Percentiles rank a stretch among this genome's conserved stretches.
phyloP scores from a whole-genome alignment of 2,329 filamentous ascomycete genomes.

The Harringtonia lauricola region DNA sequence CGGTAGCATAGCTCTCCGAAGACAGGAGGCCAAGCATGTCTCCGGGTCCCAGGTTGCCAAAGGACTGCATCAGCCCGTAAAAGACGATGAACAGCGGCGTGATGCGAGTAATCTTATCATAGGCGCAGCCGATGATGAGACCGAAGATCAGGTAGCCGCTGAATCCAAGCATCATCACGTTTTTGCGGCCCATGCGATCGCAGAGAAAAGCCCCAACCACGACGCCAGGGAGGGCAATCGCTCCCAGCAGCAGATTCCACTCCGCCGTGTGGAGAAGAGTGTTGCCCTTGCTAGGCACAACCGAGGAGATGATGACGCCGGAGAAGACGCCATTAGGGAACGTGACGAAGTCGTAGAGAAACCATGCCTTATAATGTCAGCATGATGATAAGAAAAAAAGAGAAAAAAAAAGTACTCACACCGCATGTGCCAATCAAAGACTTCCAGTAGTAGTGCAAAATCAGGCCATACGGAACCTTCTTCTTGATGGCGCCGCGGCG shows the following conservation, averaged over 20 bases:
- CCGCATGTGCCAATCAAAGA: slow-evolving; percentile 36
- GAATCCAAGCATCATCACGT: slow-evolving; percentile 15
- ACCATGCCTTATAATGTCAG: slow-evolving; percentile 28
- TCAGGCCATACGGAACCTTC: background rate
- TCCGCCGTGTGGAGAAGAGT: slow-evolving; percentile 14
- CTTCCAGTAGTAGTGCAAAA: slow-evolving; percentile 28
- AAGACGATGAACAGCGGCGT: slow-evolving; percentile 39
- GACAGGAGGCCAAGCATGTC: slow-evolving; percentile 36
- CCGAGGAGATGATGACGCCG: slow-evolving; percentile 33
- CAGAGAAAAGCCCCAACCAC: slow-evolving; percentile 8
- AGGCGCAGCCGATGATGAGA: slow-evolving; percentile 15
- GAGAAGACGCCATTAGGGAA: slow-evolving; percentile 46
- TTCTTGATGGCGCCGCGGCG: slow-evolving; percentile 12
- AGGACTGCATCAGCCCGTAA: slow-evolving; percentile 38
- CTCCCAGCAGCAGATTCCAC: slow-evolving; percentile 17
- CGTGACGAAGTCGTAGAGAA: slow-evolving; percentile 42
- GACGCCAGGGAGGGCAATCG: slow-evolving; percentile 14
- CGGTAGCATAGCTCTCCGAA: slow-evolving; percentile 37
- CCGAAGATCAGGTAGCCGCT: slow-evolving; percentile 15
- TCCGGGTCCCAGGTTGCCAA: slow-evolving; percentile 34
- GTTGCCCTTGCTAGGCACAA: slow-evolving; percentile 10
- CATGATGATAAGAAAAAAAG: background rate
- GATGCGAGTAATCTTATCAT: slow-evolving; percentile 31
- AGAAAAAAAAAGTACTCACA: slow-evolving; percentile 12
- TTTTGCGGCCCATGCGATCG: slow-evolving; percentile 14